Evolutionary conservation across 2,329 filamentous ascomycete species (phyloP).

Genomic region (Calonectria crousiana): DNA sequence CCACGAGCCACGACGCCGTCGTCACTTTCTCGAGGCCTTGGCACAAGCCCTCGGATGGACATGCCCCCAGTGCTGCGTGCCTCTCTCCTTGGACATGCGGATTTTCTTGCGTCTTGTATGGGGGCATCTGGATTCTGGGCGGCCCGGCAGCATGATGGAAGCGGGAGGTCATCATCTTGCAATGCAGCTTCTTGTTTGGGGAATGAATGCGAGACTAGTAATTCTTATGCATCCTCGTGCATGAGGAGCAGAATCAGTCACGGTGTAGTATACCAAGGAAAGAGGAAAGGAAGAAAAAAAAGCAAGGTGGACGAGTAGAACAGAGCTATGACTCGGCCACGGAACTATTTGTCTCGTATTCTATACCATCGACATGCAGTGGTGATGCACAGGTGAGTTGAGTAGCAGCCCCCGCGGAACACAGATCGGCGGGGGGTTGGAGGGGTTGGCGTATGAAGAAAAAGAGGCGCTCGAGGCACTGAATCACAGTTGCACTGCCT

Average conservation of each 20-base stretch:
- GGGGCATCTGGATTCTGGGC: neutral
- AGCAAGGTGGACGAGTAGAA: neutral
- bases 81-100: neutral
- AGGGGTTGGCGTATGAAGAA: conserved; percentile 28
- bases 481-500: neutral
- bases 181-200: neutral
- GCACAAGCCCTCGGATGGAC: conserved; percentile 17
- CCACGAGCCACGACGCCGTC: neutral
- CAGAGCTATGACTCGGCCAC: neutral
- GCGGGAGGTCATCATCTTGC: neutral
- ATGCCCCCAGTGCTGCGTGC: conserved; percentile 12
- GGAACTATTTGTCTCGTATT: neutral
- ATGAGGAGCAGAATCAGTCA: neutral
- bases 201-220: neutral
- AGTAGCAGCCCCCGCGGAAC: conserved; percentile 60
- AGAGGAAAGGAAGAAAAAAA: neutral
- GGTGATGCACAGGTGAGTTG: conserved; percentile 59
- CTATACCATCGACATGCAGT: conserved; percentile 43
- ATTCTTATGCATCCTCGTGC: neutral
- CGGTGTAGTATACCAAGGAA: neutral
- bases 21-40: conserved; percentile 6
- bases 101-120: neutral
- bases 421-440: conserved; percentile 56
- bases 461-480: neutral
- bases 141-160: neutral